Conservation (phyloP, 768 basidiomycete species). For the Boletus speciosus region DNA sequence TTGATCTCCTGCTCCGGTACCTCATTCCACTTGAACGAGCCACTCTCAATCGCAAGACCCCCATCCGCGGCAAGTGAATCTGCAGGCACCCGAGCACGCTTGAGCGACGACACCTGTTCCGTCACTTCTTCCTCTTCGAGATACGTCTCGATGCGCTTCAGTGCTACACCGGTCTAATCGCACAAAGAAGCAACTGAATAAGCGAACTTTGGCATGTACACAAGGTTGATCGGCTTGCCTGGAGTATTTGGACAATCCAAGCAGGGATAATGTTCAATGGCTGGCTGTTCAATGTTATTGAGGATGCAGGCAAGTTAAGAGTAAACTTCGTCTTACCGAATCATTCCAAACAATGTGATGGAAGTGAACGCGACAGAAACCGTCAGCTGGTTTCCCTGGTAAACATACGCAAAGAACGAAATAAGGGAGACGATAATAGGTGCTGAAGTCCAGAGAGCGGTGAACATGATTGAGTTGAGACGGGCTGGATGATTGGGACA, state of each 20-base stretch:
- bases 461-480: conserved; percentile 70
- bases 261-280: conserved; percentile 80
- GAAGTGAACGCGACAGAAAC: conserved; percentile 85
- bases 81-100: conserved; percentile 30
- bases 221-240: conserved; percentile 28
- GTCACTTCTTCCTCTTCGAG: conserved; percentile 61
- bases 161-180: conserved; percentile 49
- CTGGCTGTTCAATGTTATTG: conserved; percentile 32
- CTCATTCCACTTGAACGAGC: conserved; percentile 57
- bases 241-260: conserved; percentile 75
- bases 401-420: conserved; percentile 72
- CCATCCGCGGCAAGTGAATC: conserved; percentile 24
- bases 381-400: conserved; percentile 70
- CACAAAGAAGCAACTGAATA: neutral
- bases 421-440: conserved; percentile 80
- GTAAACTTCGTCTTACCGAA: conserved; percentile 43
- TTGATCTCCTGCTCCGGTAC: conserved; percentile 34
- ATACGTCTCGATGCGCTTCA: conserved; percentile 59
- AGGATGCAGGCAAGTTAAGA: neutral
- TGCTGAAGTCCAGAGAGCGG: conserved; percentile 66
- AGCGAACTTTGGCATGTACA: neutral
- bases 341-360: conserved; percentile 83
- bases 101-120: conserved; percentile 57
- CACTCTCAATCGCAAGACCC: conserved; percentile 48
- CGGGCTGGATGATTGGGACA: conserved; percentile 42